phyloP scores from a whole-genome alignment of 139 green algal species.

The Closterium sp. region DNA sequence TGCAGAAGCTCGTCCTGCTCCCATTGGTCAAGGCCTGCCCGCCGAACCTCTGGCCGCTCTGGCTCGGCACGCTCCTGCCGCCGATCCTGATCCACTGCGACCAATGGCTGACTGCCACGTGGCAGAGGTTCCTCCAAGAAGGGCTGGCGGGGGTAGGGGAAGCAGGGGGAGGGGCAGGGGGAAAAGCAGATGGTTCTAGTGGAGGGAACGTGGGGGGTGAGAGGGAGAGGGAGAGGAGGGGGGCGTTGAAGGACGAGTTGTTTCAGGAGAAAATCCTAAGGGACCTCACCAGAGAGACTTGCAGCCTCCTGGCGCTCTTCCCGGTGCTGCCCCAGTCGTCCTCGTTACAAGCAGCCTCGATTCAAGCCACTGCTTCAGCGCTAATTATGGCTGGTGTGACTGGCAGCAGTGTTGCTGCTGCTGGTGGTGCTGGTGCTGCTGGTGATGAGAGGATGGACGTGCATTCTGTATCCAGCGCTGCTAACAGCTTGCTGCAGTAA shows the following conservation, averaged over 20 bases:
- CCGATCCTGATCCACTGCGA: constrained; percentile 62
- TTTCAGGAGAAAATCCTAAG: constrained; percentile 64
- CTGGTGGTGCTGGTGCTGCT: not conserved
- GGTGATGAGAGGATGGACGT: not conserved
- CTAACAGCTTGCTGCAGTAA: not conserved
- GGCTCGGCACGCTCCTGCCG: constrained; percentile 53
- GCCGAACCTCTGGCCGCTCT: constrained; percentile 25
- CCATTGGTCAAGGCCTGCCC: constrained; percentile 59
- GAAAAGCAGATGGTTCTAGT: not conserved
- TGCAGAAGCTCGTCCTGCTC: constrained; percentile 66
- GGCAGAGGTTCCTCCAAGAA: constrained; percentile 20
- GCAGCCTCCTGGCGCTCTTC: constrained; percentile 54
- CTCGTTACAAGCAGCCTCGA: not conserved
- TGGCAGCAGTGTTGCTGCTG: not conserved
- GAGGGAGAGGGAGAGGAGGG: not conserved
- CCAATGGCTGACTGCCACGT: constrained; percentile 47
- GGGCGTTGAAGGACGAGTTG: constrained; percentile 59
- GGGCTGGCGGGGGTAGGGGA: not conserved
- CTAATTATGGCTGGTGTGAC: not conserved
- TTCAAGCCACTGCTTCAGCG: not conserved
- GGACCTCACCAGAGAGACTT: constrained; percentile 70
- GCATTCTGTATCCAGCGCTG: not conserved
- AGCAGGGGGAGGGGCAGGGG: not conserved
- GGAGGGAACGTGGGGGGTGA: not conserved
- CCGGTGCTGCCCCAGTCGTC: not conserved